Evolutionary conservation across 805 yeast species (phyloP).

Genomic region (Suhomyces faveliae): DNA sequence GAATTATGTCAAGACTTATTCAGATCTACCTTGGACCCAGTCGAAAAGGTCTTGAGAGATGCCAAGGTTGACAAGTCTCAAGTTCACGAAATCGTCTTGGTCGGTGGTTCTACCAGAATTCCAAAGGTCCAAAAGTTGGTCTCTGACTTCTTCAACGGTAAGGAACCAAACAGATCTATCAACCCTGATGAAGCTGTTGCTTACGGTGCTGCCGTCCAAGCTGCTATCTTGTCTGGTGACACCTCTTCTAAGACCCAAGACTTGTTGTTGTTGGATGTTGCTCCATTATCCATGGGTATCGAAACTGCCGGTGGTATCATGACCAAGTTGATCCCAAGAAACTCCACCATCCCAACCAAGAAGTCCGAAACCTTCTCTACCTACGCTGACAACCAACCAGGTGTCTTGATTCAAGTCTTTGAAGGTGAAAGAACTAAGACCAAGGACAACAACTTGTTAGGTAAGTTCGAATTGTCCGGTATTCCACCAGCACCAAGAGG

Average conservation of each 20-base stretch:
- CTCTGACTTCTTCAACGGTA: constrained; percentile 95
- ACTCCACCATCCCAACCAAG: constrained; percentile 96
- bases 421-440: constrained; percentile 99
- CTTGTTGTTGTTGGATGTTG: constrained; percentile 90
- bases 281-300: constrained; percentile 96
- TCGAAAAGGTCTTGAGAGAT: constrained; percentile 90
- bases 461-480: constrained; percentile 95
- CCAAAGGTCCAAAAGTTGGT: constrained; percentile 96
- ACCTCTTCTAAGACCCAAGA: constrained; percentile 96
- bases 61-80: constrained; percentile 86
- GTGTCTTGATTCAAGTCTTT: constrained; percentile 94
- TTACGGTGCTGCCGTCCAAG: constrained; percentile 98
- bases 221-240: constrained; percentile 95
- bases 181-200: constrained; percentile 99
- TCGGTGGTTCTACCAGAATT: constrained; percentile 98
- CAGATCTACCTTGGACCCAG: constrained; percentile 93
- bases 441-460: constrained; percentile 92
- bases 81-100: constrained; percentile 89
- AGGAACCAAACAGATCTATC: constrained; percentile 94
- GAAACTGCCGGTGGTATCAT: constrained; percentile 99
- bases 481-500: constrained; percentile 99
- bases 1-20: constrained; percentile 91
- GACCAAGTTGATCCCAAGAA: constrained; percentile 98
- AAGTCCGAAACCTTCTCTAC: constrained; percentile 96
- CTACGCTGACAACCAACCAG: constrained; percentile 97